Conservation (phyloP, 176 grass and related monocot genomes). For the Ensete glaucum region DNA sequence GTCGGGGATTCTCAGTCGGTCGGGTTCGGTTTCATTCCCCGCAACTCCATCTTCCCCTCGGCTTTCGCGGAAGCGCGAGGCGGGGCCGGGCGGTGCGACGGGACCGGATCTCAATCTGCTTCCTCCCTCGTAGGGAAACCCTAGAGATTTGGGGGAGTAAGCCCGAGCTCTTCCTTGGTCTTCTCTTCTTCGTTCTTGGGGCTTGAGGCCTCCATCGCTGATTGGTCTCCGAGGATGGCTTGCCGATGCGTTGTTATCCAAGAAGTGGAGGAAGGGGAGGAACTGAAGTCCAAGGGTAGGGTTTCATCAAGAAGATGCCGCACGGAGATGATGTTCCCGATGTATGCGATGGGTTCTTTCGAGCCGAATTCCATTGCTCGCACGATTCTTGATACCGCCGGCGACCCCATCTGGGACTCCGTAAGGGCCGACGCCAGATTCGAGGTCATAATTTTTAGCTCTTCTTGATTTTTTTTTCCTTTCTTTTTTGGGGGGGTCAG, state of each 20-base stretch:
- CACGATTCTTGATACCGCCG: constrained; percentile 42
- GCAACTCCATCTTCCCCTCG: background rate
- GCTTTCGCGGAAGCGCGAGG: background rate
- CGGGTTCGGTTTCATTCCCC: background rate
- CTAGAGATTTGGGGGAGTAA: no score
- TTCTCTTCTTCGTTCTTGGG: background rate
- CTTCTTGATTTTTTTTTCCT: background rate
- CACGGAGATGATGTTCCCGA: constrained; percentile 76
- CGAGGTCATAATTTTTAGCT: constrained; percentile 39
- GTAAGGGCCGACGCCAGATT: constrained; percentile 68
- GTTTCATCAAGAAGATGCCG: constrained; percentile 29
- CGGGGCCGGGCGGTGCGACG: background rate
- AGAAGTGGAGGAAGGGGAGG: constrained; percentile 38
- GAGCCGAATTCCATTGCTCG: constrained; percentile 37
- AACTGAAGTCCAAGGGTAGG: constrained; percentile 28
- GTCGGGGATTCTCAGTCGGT: background rate
- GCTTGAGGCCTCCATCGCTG: background rate
- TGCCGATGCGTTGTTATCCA: constrained; percentile 68
- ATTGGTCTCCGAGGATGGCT: constrained; percentile 24
- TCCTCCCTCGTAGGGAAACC: background rate
- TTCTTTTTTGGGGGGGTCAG: background rate
- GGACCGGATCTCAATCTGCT: background rate
- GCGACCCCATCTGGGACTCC: constrained; percentile 86
- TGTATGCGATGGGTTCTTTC: constrained; percentile 71
- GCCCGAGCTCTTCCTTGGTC: background rate